Percentiles rank a stretch among this genome's conserved stretches.
Conservation (phyloP, 306 rosid species). For the Sicyos edulis region DNA sequence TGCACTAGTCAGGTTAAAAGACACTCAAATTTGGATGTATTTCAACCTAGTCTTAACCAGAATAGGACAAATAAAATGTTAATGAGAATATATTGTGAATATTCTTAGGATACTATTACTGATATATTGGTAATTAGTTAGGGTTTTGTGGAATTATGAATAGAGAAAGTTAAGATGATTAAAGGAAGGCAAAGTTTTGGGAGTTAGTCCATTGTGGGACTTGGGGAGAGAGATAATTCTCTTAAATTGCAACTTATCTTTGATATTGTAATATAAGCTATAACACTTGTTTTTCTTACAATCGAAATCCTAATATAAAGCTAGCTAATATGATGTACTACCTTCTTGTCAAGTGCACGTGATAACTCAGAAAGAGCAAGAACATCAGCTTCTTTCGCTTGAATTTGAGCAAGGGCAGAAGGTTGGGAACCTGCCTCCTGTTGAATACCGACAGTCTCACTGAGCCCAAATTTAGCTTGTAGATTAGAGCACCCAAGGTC, state of each 20-base stretch:
- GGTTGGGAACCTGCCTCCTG: constrained; percentile 44
- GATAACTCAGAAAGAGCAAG: constrained; percentile 68
- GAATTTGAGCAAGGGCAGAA: constrained; percentile 43
- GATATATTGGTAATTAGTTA: background rate
- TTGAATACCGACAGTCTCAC: constrained; percentile 40
- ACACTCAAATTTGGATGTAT: background rate
- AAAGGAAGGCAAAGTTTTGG: background rate
- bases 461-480: constrained; percentile 38
- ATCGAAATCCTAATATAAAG: constrained; percentile 5
- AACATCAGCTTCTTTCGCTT: constrained; percentile 69
- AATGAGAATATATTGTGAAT: background rate
- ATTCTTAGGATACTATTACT: background rate
- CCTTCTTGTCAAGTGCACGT: constrained; percentile 89
- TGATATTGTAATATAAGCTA: background rate
- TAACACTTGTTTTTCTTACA: background rate
- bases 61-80: background rate
- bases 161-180: background rate
- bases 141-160: constrained; percentile 1
- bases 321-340: constrained; percentile 21
- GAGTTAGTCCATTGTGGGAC: background rate
- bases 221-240: background rate
- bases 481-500: constrained; percentile 36
- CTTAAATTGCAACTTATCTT: background rate
- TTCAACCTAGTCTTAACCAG: constrained; percentile 7
- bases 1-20: background rate